Base-by-base conservation (phyloP, 257 asterid species). In the Primulina huaijiensis region DNA sequence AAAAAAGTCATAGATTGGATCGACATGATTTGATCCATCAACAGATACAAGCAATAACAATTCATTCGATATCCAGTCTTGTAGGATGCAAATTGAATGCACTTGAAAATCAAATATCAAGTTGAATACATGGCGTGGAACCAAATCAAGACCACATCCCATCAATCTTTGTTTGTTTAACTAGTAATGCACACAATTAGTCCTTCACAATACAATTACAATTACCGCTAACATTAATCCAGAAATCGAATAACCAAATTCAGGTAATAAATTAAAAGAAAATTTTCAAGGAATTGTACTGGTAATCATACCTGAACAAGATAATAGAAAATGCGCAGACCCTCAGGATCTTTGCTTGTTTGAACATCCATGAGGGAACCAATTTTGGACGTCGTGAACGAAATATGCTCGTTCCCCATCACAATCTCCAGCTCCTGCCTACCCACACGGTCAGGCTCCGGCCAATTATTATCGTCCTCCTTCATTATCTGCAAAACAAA, bases 341-440 rank as follows among this genome's bases (percentile, higher is more conserved):
- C 99, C 75, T 94, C 97, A 0, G 97, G 99, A 76, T 94, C 99
- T 62, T 91, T 89, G 75, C 99, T 94, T 33, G 96, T 87, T 79
- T 87, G 94, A 66, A 91, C 99, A 75, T 94, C 99, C 97, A 94
- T 82, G 4, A 94, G 91, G 16, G 97, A 90, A 35, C 97, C 99
- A 82, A 94, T 94, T 85, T 94, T 94, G n/a, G 97, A 89, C 9
- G 98, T 92, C 1, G 98, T 92, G 78, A 94, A 94, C 4, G 97
- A 94, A 64, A 94, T 94, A 76, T 94, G 99, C 82, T 94, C 97
- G 72, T 90, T 89, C 56, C 97, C 97, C 96, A 94, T 87, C 80
- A 94, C 99, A 81, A 94, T 94, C 85, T 94, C 99, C 75, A 94
- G 92, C 84, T 94, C 99, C 75, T 94, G 99, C 83, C 99, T 89